Evolutionary conservation across 352 stramenopile genomes (phyloP), one percentile per base, ranked within the genome.

Genomic region (Phytopythium helicoides): DNA sequence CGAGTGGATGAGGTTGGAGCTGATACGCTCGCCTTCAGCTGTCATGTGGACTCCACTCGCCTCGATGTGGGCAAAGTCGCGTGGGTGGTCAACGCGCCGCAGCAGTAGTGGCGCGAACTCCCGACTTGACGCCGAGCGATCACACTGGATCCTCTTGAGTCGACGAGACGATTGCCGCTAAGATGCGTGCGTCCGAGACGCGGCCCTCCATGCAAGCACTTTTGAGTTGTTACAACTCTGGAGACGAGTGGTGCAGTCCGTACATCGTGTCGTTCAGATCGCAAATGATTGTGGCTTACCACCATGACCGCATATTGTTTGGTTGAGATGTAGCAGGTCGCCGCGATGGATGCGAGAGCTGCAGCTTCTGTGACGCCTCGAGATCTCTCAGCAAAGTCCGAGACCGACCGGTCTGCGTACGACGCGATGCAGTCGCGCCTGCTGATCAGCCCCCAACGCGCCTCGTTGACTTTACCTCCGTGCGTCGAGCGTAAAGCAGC

Each of bases 371-470:
- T 54, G n/a, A 56, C 55, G 3, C 26, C 25, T 12, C 64, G 47
- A 0, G 58, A 34, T 14, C 25, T 34, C 10, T 12, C 22, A 22
- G 57, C 34, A 4, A 47, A 11, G 42, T 70, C 54, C 7, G 48
- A 44, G 10, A 70, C 28, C 23, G 52, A 34, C 47, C 64, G 56
- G 36, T 73, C 64, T 37, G 59, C 54, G 47, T 73, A 73, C 0
- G 60, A 69, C 3, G 46, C 47, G 39, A 69, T 44, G 0, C 52
- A 54, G 31, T 56, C 47, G 6, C 65, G 64, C 42, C 81, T 71
- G 52, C 69, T 74, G 44, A 86, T 54, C 50, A 73, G 58, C 49
- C 86, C 81, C 75, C 75, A 89, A 16, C 65, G 66, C 19, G 16
- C 38, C 9, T 62, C 46, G 42, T 85, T 71, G n/a, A 89, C 52